phyloP scores from a whole-genome alignment of 306 rosid genomes.

The Mucuna pruriens region DNA sequence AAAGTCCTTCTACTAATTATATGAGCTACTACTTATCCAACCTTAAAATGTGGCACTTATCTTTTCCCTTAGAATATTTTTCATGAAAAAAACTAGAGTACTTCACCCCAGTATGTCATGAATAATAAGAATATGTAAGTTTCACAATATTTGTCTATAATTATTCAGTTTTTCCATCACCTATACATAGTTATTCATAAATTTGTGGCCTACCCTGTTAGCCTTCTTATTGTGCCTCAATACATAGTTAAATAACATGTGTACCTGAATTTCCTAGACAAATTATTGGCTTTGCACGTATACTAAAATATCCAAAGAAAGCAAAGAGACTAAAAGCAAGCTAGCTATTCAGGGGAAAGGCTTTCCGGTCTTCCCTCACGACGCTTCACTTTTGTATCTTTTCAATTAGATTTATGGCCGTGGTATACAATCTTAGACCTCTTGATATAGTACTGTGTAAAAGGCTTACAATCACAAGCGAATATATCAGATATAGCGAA shows the following conservation, averaged over 20 bases:
- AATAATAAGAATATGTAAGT: too few species aligned
- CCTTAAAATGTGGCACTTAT: too few species aligned
- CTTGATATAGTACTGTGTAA: background rate
- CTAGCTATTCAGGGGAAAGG: background rate
- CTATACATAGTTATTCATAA: background rate
- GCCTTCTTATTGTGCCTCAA: background rate
- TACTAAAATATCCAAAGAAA: background rate
- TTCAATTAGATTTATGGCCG: background rate
- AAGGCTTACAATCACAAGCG: background rate
- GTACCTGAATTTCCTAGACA: background rate
- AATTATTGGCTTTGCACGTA: background rate
- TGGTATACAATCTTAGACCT: background rate
- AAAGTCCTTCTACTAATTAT: too few species aligned
- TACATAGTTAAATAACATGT: background rate
- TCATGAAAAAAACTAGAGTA: too few species aligned
- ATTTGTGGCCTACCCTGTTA: background rate
- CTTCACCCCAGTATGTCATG: too few species aligned
- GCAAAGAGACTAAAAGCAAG: background rate
- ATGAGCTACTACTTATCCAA: too few species aligned
- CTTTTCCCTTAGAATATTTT: too few species aligned
- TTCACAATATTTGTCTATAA: background rate
- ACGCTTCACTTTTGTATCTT: background rate
- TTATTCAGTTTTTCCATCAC: background rate
- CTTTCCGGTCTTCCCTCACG: background rate
- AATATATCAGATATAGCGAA: background rate